Evolutionary conservation across 495 filamentous ascomycete genomes (phyloP).

Genomic region (Talaromyces proteolyticus): DNA sequence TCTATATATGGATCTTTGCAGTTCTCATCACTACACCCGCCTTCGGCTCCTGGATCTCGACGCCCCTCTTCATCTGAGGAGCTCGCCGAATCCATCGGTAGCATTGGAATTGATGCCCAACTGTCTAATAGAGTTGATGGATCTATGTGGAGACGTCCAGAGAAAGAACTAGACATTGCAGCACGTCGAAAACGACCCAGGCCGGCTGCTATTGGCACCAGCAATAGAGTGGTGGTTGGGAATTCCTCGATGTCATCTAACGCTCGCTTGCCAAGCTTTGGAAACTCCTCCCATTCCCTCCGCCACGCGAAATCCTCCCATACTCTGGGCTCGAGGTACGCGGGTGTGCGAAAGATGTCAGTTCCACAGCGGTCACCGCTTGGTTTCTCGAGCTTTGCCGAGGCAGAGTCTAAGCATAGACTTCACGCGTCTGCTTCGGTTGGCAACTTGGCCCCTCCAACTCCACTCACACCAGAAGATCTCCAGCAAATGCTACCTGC

Average conservation of each 20-base stretch:
- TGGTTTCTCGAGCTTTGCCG: conserved; percentile 43
- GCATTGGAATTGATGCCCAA: conserved; percentile 33
- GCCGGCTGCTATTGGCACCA: conserved; percentile 46
- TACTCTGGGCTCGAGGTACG: conserved; percentile 40
- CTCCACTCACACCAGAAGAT: conserved; percentile 40
- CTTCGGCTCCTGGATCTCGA: conserved; percentile 25
- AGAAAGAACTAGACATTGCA: conserved; percentile 45
- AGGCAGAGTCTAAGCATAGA: conserved; percentile 22
- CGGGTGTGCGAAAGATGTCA: conserved; percentile 45
- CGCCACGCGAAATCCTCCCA: conserved; percentile 51
- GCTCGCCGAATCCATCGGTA: conserved; percentile 29
- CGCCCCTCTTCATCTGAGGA: conserved; percentile 35
- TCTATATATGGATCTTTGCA: conserved; percentile 3
- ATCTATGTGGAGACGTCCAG: conserved; percentile 31
- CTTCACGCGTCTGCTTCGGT: conserved; percentile 34
- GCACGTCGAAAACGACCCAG: conserved; percentile 48
- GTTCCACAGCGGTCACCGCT: conserved; percentile 47
- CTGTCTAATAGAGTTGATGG: conserved; percentile 19
- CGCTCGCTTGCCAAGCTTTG: conserved; percentile 26
- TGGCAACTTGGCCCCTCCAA: conserved; percentile 36
- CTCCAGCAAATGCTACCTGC: conserved; percentile 37
- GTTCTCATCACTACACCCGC: conserved; percentile 21
- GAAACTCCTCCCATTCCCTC: conserved; percentile 27
- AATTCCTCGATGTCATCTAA: conserved; percentile 37
- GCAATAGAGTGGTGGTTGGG: conserved; percentile 28